Conservation (phyloP, 306 rosid species). For the Trifolium fragiferum region DNA sequence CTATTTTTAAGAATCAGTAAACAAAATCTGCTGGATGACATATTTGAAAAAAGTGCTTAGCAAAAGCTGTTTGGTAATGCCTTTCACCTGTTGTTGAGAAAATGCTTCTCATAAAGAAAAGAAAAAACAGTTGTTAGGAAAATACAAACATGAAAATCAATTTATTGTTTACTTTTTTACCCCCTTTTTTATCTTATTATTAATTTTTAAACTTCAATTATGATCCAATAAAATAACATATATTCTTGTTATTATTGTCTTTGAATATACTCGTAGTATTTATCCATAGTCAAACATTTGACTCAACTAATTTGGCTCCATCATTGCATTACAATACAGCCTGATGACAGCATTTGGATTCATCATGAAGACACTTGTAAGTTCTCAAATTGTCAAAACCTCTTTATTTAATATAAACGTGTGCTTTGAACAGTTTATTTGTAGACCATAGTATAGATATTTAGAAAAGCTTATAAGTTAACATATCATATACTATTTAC, state of each 20-base stretch:
- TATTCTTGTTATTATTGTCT: background rate
- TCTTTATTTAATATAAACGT: background rate
- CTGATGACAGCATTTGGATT: background rate
- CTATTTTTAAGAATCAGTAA: background rate
- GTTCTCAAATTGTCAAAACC: too few relatives aligned
- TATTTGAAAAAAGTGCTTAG: background rate
- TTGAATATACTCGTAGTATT: background rate
- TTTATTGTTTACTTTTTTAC: too few relatives aligned
- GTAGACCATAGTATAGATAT: too few relatives aligned
- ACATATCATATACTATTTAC: too few relatives aligned
- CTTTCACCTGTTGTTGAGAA: background rate
- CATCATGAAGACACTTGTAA: background rate
- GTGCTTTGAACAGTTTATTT: too few relatives aligned
- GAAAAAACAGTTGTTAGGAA: too few relatives aligned
- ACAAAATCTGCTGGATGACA: background rate
- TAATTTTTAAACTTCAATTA: background rate
- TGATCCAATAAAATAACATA: background rate
- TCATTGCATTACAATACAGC: background rate
- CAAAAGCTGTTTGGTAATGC: background rate
- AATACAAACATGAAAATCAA: too few relatives aligned
- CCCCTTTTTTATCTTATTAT: too few relatives aligned
- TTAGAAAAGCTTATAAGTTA: too few relatives aligned
- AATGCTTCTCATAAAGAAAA: background rate
- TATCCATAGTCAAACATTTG: background rate
- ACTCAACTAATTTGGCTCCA: background rate